Conservation (phyloP, 305 asterid genomes). For the Lippia alba region DNA sequence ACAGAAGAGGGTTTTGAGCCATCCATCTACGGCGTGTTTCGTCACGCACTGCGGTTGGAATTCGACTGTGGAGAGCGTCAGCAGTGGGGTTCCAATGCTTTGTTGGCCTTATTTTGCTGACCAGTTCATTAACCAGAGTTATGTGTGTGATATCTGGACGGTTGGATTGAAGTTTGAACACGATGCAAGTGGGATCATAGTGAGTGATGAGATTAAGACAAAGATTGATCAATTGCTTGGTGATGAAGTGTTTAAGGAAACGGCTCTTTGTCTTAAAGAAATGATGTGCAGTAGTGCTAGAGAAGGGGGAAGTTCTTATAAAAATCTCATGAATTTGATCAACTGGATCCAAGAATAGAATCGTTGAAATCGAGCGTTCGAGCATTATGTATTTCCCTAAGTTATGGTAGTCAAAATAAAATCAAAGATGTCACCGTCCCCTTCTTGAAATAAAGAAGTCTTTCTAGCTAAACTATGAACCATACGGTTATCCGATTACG, state of each 20-base stretch:
- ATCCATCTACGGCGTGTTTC: conserved; percentile 49
- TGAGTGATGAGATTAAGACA: conserved; percentile 40
- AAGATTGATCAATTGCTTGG: conserved; percentile 38
- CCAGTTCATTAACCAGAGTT: conserved; percentile 42
- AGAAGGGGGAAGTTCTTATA: conserved; percentile 40
- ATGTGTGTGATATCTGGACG: conserved; percentile 49
- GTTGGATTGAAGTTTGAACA: conserved; percentile 38
- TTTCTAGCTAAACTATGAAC: too few relatives aligned
- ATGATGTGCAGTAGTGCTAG: conserved; percentile 21
- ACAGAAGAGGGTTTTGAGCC: conserved; percentile 46
- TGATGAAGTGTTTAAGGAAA: conserved; percentile 35
- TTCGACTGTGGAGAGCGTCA: conserved; percentile 46
- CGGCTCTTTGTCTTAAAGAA: conserved; percentile 35
- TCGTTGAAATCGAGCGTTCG: too few relatives aligned
- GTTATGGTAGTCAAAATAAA: too few relatives aligned
- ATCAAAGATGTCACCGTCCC: too few relatives aligned
- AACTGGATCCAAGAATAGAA: conserved; percentile 30
- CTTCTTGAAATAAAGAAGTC: too few relatives aligned
- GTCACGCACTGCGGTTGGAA: conserved; percentile 56
- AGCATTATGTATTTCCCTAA: too few relatives aligned
- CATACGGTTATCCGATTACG: too few relatives aligned
- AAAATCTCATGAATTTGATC: conserved; percentile 34
- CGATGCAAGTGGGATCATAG: conserved; percentile 28
- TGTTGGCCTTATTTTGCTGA: conserved; percentile 54
- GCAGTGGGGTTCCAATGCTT: conserved; percentile 47